These are phyloP conservation scores for Colletotrichum destructivum DNA, from an alignment of 2,329 filamentous ascomycete species.

Conservation along the genomic window DNA sequence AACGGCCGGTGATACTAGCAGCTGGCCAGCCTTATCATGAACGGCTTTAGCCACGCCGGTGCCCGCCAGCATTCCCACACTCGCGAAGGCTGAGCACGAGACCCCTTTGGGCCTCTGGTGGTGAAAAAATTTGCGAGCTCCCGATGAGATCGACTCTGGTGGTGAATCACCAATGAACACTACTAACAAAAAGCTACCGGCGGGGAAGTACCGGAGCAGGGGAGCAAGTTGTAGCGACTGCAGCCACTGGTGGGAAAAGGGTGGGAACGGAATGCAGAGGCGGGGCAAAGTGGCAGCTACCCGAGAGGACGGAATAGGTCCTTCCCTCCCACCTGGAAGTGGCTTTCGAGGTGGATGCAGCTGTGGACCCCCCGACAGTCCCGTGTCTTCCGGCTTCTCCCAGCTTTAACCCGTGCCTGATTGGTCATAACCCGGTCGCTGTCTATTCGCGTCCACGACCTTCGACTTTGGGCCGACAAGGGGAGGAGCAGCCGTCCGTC, in stretches of 20 bases:
- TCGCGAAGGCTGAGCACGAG: neutral
- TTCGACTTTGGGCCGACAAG: slow-evolving; percentile 31
- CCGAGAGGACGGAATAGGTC: slow-evolving; percentile 36
- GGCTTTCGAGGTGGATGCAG: slow-evolving; percentile 1
- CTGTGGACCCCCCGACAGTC: slow-evolving; percentile 17
- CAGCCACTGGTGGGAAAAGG: slow-evolving; percentile 2
- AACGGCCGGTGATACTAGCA: too few species aligned
- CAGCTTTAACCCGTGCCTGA: slow-evolving; percentile 19
- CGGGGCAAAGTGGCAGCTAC: slow-evolving; percentile 33
- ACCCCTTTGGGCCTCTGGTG: slow-evolving; percentile 1
- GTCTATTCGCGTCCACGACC: slow-evolving; percentile 35
- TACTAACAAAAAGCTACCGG: slow-evolving; percentile 23
- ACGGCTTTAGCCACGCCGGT: neutral
- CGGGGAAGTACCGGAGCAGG: slow-evolving; percentile 31
- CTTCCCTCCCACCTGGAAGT: slow-evolving; percentile 14
- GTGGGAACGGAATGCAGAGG: slow-evolving; percentile 10
- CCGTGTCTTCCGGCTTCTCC: slow-evolving; percentile 39
- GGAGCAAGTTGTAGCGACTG: slow-evolving; percentile 6
- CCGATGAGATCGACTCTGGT: neutral
- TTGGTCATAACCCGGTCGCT: slow-evolving; percentile 11
- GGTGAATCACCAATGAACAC: slow-evolving; percentile 37
- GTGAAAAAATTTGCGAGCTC: slow-evolving; percentile 38
- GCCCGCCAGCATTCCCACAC: neutral
- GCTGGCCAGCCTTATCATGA: neutral
- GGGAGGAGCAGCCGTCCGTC: neutral